A percentile compares a stretch with the other conserved stretches of the same genome.
These are phyloP conservation scores for Gomphus sp. DNA, from an alignment of 1,284 basidiomycete genomes.

Conservation along the genomic window DNA sequence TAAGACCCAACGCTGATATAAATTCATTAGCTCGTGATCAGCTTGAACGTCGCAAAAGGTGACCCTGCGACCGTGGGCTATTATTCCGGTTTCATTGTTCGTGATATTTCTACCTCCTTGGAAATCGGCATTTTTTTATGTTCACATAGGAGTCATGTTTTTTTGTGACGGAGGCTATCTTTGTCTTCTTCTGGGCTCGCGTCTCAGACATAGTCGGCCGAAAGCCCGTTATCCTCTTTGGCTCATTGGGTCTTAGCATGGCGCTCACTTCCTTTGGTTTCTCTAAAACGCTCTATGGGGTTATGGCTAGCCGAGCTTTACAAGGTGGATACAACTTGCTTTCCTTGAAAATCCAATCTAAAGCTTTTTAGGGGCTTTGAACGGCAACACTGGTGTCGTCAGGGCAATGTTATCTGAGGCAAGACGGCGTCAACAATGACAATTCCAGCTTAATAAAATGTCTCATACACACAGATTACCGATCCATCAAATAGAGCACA, in stretches of 20 bases:
- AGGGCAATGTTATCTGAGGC: constrained; percentile 16
- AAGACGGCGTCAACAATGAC: constrained; percentile 5
- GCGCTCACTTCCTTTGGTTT: constrained; percentile 14
- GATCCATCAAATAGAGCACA: constrained; percentile 14
- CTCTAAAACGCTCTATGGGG: constrained; percentile 12
- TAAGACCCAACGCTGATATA: background rate
- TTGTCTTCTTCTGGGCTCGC: constrained; percentile 12
- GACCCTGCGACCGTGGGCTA: constrained; percentile 21
- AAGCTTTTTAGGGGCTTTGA: constrained; percentile 2
- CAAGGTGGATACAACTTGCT: constrained; percentile 12
- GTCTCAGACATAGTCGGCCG: constrained; percentile 14
- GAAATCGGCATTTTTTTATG: background rate
- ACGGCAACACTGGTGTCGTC: constrained; percentile 12
- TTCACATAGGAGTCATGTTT: constrained; percentile 7
- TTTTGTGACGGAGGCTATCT: constrained; percentile 5
- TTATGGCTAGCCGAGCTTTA: constrained; percentile 13
- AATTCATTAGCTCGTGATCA: constrained; percentile 3
- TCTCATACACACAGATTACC: background rate
- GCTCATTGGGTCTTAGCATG: constrained; percentile 13
- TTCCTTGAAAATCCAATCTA: background rate
- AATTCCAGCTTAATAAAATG: constrained; percentile 2
- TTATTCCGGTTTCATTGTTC: constrained; percentile 24
- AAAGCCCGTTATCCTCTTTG: constrained; percentile 14
- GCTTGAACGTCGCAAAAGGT: constrained; percentile 5
- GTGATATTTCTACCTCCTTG: background rate